Evolutionary conservation across 768 basidiomycete species (phyloP).

Genomic region (Phylloporus rhodoxanthus): DNA sequence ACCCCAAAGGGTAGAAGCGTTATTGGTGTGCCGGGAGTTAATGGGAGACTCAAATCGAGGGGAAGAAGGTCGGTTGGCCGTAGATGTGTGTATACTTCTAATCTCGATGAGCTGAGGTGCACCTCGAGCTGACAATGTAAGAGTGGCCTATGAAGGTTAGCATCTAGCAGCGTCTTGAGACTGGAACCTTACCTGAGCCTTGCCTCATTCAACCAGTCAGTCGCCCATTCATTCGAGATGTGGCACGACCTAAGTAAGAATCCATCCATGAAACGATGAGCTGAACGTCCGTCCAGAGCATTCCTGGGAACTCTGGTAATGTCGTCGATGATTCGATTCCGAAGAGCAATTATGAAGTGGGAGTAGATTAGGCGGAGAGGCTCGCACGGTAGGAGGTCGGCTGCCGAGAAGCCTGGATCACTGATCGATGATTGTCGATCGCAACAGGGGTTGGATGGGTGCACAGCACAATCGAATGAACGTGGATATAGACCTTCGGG

Average conservation of each 20-base stretch:
- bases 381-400: conserved; percentile 41
- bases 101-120: conserved; percentile 38
- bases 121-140: conserved; percentile 57
- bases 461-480: conserved; percentile 41
- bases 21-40: conserved; percentile 60
- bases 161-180: background rate
- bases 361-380: conserved; percentile 36
- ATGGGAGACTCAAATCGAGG: conserved; percentile 36
- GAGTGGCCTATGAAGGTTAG: conserved; percentile 43
- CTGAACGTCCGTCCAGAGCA: conserved; percentile 28
- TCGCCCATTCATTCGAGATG: conserved; percentile 52
- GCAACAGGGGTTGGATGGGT: conserved; percentile 35
- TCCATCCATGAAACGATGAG: conserved; percentile 52
- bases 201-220: conserved; percentile 56
- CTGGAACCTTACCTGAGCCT: conserved; percentile 38
- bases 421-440: conserved; percentile 14
- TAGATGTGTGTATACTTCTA: conserved; percentile 64
- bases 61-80: conserved; percentile 54
- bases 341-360: conserved; percentile 61
- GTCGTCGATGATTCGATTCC: conserved; percentile 45
- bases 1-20: conserved; percentile 63
- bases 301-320: conserved; percentile 41
- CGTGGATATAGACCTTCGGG: conserved; percentile 50
- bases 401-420: conserved; percentile 26
- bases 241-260: conserved; percentile 51